Evolutionary conservation across 306 rosid species (phyloP).

Genomic region (Castanea crenata): DNA sequence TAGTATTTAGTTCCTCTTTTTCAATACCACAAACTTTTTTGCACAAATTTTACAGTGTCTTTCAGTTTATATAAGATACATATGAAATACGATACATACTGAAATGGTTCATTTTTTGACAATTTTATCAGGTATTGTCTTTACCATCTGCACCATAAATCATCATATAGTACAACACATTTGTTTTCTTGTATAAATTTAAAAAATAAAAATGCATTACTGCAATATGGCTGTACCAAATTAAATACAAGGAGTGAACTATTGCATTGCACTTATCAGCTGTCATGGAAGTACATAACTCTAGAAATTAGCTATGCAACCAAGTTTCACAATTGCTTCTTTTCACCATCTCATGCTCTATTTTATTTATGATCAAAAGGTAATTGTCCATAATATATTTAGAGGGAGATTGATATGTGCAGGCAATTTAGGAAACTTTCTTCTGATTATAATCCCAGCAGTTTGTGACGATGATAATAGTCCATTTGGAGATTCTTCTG

Average conservation of each 20-base stretch:
- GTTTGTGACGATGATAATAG: neutral
- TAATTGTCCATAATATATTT: neutral
- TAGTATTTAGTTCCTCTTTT: too few relatives aligned
- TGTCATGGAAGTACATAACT: neutral
- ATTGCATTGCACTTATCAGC: neutral
- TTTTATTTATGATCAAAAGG: neutral
- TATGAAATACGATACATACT: too few relatives aligned
- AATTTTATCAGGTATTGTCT: too few relatives aligned
- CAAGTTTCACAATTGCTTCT: too few relatives aligned
- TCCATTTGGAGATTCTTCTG: slow-evolving; percentile 5
- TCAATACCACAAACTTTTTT: neutral
- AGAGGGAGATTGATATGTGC: neutral
- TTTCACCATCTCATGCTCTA: too few relatives aligned
- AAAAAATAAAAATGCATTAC: too few relatives aligned
- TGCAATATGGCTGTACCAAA: too few relatives aligned
- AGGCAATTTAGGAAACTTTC: slow-evolving; percentile 5
- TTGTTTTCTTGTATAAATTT: neutral
- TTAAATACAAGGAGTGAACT: too few relatives aligned
- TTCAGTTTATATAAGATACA: too few relatives aligned
- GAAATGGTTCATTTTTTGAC: too few relatives aligned
- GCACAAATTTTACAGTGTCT: neutral
- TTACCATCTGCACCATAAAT: too few relatives aligned
- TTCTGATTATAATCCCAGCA: neutral
- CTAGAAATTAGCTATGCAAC: neutral
- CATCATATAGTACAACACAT: neutral